Base-by-base conservation (phyloP, 2,329 filamentous ascomycete species). In the Curvularia spicifera region DNA sequence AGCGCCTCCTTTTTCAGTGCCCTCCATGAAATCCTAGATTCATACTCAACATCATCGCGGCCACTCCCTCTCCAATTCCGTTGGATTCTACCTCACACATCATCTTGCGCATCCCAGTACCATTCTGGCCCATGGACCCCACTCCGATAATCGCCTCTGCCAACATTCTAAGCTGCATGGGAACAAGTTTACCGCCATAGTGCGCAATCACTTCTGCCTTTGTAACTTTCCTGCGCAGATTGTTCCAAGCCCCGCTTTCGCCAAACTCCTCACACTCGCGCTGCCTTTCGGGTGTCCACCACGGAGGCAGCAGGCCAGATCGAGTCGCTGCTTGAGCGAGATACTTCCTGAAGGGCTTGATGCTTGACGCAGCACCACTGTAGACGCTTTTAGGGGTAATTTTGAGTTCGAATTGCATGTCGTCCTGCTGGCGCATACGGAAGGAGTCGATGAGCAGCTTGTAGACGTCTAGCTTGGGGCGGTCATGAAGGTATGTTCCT, bases 401-500 rank as follows among this genome's bases (percentile, higher is more conserved):
- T n/a, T 64, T 56, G 48, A 56, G 42, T 33, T 63, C 61, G 29
- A 65, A 49, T 9, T 59, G 67, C 53, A 55, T 56, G 22, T 63
- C 59, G 51, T 74, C 71, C 20, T 49, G 58, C 39, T 66, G 56
- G n/a, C 66, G 66, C 40, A 73, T 62, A 43, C 70, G 69, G 58
- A 67, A 74, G 31, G 61, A 58, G 56, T 75, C 70, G 57, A 76
- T 67, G 50, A 74, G 67, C 10, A 75, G 60, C 46, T 69, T 70
- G 63, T 63, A 75, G 5, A 68, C 63, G 31, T 73, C 71, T 20
- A 49, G 56, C 24, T 71, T 57, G 1, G 67, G 56, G 6, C 68
- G 64, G 46, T 70, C 63, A 56, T 73, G 64, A 18, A 75, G 60
- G 39, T 67, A 73, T 1, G 61, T 69, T 10, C 61, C 53, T 1